phyloP scores from a whole-genome alignment of 1,284 basidiomycete genomes.

The Heterobasidion occidentale region DNA sequence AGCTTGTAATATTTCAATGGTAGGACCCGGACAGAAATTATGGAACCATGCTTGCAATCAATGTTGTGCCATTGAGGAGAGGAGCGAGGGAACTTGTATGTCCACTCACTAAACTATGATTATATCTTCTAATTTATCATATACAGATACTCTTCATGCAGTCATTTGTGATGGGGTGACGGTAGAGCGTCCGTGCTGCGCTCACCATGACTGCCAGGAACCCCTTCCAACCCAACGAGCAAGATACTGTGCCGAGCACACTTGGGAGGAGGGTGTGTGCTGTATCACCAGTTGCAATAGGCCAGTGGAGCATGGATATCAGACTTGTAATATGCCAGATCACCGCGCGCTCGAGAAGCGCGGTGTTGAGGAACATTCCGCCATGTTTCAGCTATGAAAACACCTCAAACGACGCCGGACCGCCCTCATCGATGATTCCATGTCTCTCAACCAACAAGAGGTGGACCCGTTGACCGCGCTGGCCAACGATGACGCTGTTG shows the following conservation, averaged over 20 bases:
- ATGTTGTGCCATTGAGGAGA: too few species aligned
- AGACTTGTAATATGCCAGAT: slow-evolving; percentile 12
- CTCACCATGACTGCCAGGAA: slow-evolving; percentile 13
- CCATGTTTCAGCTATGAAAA: slow-evolving; percentile 11
- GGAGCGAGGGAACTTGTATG: too few species aligned
- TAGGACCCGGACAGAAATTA: too few species aligned
- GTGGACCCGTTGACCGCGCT: not conserved
- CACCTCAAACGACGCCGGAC: not conserved
- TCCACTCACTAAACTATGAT: too few species aligned
- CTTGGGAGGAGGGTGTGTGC: slow-evolving; percentile 4
- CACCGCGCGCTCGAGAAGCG: slow-evolving; percentile 8
- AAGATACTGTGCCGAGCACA: slow-evolving; percentile 15
- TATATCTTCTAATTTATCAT: too few species aligned
- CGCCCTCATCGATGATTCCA: too few species aligned
- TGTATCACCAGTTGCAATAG: slow-evolving; percentile 10
- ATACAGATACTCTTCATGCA: not conserved
- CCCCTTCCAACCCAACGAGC: slow-evolving; percentile 10
- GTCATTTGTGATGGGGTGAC: slow-evolving; percentile 24
- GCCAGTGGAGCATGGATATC: not conserved
- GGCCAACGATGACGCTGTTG: too few species aligned
- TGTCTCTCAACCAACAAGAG: too few species aligned
- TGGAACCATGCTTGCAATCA: too few species aligned
- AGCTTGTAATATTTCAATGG: too few species aligned
- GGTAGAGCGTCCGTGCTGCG: slow-evolving; percentile 24
- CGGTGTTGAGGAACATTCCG: not conserved